A percentile compares a stretch with the other conserved stretches of the same genome.
phyloP scores from a whole-genome alignment of 2,329 filamentous ascomycete species.

The Colletotrichum tropicale region DNA sequence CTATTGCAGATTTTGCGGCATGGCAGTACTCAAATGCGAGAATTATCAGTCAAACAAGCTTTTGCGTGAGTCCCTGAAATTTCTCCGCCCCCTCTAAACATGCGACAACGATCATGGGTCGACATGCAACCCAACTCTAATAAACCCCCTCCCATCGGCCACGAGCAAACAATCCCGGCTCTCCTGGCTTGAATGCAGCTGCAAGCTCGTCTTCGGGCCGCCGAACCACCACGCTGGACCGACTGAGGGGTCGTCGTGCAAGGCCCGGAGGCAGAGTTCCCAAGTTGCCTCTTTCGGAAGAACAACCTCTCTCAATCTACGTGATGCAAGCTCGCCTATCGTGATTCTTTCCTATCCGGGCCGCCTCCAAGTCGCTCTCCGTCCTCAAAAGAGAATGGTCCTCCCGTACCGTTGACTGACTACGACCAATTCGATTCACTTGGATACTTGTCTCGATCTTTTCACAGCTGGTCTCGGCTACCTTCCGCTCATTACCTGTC shows the following conservation, averaged over 20 bases:
- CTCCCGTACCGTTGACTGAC: background rate
- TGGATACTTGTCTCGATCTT: background rate
- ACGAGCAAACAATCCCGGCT: background rate
- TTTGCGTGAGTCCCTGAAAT: background rate
- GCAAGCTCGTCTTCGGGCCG: background rate
- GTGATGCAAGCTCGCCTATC: background rate
- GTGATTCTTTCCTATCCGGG: background rate
- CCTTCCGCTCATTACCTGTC: background rate
- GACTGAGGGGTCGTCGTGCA: background rate
- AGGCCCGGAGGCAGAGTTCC: background rate
- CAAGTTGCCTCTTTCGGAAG: constrained; percentile 1
- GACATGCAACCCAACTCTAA: background rate
- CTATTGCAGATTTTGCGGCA: background rate
- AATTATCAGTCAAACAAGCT: background rate
- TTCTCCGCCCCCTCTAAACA: background rate
- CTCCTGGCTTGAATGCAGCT: no score
- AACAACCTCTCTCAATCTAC: background rate
- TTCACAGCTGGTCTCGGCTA: background rate
- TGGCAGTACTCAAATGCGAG: background rate
- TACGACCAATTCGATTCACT: background rate
- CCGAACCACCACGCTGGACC: background rate
- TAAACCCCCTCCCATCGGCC: background rate
- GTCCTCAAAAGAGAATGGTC: background rate
- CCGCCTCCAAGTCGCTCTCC: background rate
- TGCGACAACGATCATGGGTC: background rate